Evolutionary conservation across 805 yeast genomes (phyloP).

Genomic region (Yarrowia bubula): DNA sequence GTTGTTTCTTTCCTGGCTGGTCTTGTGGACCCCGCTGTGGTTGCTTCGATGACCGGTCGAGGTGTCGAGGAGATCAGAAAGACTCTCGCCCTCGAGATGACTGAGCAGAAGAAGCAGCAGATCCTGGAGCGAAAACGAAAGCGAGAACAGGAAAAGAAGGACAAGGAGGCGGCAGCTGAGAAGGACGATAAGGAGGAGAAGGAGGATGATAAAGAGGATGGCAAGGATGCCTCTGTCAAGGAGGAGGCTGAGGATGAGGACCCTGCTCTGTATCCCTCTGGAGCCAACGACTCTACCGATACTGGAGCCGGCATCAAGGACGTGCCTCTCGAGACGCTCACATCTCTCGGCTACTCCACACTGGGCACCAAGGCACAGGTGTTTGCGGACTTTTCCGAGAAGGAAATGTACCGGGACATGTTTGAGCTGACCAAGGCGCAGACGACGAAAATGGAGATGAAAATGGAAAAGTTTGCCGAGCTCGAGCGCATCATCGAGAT

Average conservation of each 20-base stretch:
- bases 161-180: conserved; percentile 10
- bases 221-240: conserved; percentile 9
- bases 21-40: conserved; percentile 81
- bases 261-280: background rate
- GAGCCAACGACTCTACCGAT: conserved; percentile 12
- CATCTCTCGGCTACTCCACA: conserved; percentile 19
- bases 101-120: conserved; percentile 10
- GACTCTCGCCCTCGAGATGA: conserved; percentile 33
- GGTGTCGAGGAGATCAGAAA: conserved; percentile 58
- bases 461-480: conserved; percentile 61
- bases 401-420: conserved; percentile 58
- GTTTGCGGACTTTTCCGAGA: conserved; percentile 56
- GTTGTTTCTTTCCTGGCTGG: conserved; percentile 87
- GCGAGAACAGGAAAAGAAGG: conserved; percentile 34
- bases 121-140: conserved; percentile 7
- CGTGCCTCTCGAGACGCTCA: conserved; percentile 21
- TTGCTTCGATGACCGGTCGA: conserved; percentile 67
- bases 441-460: conserved; percentile 68
- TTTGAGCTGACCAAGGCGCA: conserved; percentile 68
- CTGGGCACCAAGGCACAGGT: conserved; percentile 28
- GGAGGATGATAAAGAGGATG: conserved; percentile 1
- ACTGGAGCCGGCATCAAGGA: conserved; percentile 21
- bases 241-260: conserved; percentile 16
- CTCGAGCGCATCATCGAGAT: conserved; percentile 57
- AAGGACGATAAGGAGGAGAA: conserved; percentile 22